Evolutionary conservation across 1,284 basidiomycete genomes (phyloP).

Genomic region (Ceratorhiza oryzae-sativae): DNA sequence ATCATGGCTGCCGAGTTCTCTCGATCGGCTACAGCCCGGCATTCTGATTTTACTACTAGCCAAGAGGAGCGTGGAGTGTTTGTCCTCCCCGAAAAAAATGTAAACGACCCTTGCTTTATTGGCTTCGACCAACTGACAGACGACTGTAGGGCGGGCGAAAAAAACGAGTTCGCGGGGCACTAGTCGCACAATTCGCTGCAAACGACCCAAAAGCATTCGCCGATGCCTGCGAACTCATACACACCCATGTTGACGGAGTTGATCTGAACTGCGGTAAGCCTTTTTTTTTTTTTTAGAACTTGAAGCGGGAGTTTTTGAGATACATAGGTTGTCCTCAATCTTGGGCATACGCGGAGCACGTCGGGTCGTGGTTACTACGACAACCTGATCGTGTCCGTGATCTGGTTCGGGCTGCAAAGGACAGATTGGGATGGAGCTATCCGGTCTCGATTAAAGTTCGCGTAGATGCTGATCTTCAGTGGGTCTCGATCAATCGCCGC

Average conservation of each 20-base stretch:
- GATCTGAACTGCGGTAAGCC: constrained; percentile 61
- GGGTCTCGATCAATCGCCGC: constrained; percentile 39
- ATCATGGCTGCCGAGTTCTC: constrained; percentile 64
- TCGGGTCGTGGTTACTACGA: constrained; percentile 63
- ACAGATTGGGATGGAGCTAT: constrained; percentile 58
- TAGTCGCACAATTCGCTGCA: constrained; percentile 64
- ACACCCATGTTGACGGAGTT: constrained; percentile 59
- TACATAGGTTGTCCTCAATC: constrained; percentile 56
- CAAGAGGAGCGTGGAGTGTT: constrained; percentile 60
- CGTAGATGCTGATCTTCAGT: constrained; percentile 59
- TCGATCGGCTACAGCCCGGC: constrained; percentile 59
- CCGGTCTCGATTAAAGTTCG: constrained; percentile 67
- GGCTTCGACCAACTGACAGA: constrained; percentile 36
- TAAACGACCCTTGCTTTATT: neutral
- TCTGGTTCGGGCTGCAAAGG: constrained; percentile 61
- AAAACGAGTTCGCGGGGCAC: constrained; percentile 55
- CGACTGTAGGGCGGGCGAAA: constrained; percentile 15
- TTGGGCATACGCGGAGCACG: constrained; percentile 62
- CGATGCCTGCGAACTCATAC: constrained; percentile 62
- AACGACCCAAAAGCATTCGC: constrained; percentile 58
- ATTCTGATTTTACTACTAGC: constrained; percentile 61
- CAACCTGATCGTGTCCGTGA: constrained; percentile 59
- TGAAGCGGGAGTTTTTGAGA: neutral
- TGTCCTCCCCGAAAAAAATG: constrained; percentile 50
- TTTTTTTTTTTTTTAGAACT: neutral